Evolutionary conservation across 345 rosid species (phyloP).

Genomic region (Linum tenue): DNA sequence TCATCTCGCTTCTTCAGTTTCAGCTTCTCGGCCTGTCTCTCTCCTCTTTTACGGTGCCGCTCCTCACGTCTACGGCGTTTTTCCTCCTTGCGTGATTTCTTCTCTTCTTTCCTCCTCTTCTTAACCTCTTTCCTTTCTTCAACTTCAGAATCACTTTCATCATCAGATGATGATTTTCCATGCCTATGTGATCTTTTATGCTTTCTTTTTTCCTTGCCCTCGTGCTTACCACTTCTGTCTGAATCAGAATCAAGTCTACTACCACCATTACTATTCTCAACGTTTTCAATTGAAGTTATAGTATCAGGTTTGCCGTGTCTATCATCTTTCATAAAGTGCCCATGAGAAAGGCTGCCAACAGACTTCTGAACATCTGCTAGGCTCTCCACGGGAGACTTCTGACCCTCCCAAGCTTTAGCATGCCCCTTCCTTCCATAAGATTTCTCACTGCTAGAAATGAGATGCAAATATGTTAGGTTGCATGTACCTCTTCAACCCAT

Average conservation of each 20-base stretch:
- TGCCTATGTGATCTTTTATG: slow-evolving; percentile 47
- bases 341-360: slow-evolving; percentile 24
- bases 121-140: slow-evolving; percentile 80
- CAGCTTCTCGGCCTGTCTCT: slow-evolving; percentile 57
- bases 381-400: slow-evolving; percentile 29
- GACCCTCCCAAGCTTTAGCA: slow-evolving; percentile 29
- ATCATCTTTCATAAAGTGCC: slow-evolving; percentile 29
- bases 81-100: slow-evolving; percentile 73
- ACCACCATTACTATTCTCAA: slow-evolving; percentile 29
- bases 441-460: slow-evolving; percentile 44
- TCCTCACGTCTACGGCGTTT: slow-evolving; percentile 70
- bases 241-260: slow-evolving; percentile 42
- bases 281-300: slow-evolving; percentile 28
- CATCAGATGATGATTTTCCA: slow-evolving; percentile 50
- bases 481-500: background rate
- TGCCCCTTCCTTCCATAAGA: slow-evolving; percentile 24
- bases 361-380: slow-evolving; percentile 26
- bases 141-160: slow-evolving; percentile 54
- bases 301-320: slow-evolving; percentile 21
- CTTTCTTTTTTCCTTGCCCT: slow-evolving; percentile 47
- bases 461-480: slow-evolving; percentile 5
- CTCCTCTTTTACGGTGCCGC: slow-evolving; percentile 64
- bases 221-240: slow-evolving; percentile 39
- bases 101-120: slow-evolving; percentile 83
- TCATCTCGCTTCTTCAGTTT: slow-evolving; percentile 39